phyloP scores from a whole-genome alignment of 2,329 filamentous ascomycete species.

The Neofusicoccum cordaticola region DNA sequence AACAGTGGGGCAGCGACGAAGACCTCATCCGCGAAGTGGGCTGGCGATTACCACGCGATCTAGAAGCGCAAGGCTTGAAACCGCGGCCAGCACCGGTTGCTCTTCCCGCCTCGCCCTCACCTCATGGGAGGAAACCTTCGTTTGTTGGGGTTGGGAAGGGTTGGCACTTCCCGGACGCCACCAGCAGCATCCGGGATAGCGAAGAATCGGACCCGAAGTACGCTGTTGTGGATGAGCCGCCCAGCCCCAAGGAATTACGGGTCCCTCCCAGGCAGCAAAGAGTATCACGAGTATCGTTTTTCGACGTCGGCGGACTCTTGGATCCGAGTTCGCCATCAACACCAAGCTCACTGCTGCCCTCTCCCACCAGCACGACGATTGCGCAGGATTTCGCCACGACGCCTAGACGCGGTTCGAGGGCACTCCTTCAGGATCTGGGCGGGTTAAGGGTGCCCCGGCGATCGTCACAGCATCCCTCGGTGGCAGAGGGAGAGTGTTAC shows the following conservation, averaged over 20 bases:
- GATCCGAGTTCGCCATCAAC: constrained; percentile 38
- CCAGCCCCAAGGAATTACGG: constrained; percentile 41
- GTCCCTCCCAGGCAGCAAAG: constrained; percentile 54
- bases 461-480: constrained; percentile 3
- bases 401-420: constrained; percentile 27
- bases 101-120: constrained; percentile 24
- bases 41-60: constrained; percentile 58
- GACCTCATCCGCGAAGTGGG: constrained; percentile 81
- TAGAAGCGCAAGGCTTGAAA: constrained; percentile 33
- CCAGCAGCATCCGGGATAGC: constrained; percentile 23
- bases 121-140: neutral
- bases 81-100: constrained; percentile 25
- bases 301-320: constrained; percentile 78
- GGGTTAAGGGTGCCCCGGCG: constrained; percentile 22
- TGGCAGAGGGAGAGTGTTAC: constrained; percentile 12
- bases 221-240: constrained; percentile 29
- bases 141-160: constrained; percentile 19
- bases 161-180: constrained; percentile 33
- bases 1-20: constrained; percentile 85
- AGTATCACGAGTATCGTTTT: constrained; percentile 78
- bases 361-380: constrained; percentile 31
- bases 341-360: constrained; percentile 5
- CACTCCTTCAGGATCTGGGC: constrained; percentile 32
- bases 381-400: constrained; percentile 42
- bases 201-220: constrained; percentile 26